Conservation (phyloP, 192 early-diverging fungal genomes). For the Coemansia sp. region DNA sequence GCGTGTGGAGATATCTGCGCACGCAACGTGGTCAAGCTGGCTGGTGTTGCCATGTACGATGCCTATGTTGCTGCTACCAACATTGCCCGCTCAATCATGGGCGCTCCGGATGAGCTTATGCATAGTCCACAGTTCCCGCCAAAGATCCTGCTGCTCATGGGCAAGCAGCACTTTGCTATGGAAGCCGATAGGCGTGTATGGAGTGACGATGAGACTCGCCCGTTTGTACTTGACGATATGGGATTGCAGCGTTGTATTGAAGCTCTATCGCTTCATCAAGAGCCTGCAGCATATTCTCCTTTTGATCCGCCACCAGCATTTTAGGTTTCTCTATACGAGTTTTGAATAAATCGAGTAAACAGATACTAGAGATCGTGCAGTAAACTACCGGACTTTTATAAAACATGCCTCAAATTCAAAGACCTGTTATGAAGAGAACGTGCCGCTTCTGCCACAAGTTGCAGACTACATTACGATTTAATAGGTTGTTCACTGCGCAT, state of each 20-base stretch:
- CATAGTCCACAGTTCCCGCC: constrained; percentile 12
- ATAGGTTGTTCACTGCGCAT: too few species aligned
- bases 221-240: constrained; percentile 28
- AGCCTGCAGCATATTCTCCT: constrained; percentile 6
- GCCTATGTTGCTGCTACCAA: constrained; percentile 40
- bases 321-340: too few species aligned
- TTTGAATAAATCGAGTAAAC: too few species aligned
- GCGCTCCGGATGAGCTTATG: constrained; percentile 7
- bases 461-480: too few species aligned
- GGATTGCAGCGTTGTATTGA: constrained; percentile 20
- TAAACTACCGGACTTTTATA: too few species aligned
- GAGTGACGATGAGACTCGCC: constrained; percentile 15
- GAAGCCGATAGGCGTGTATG: constrained; percentile 37
- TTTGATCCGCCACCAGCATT: background rate
- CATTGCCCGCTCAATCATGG: constrained; percentile 23
- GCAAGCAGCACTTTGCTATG: constrained; percentile 27
- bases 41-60: constrained; percentile 43
- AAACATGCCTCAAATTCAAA: too few species aligned
- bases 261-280: constrained; percentile 11
- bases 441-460: too few species aligned
- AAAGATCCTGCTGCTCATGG: constrained; percentile 39
- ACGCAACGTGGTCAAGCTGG: constrained; percentile 34
- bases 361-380: too few species aligned
- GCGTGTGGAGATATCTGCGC: constrained; percentile 69
- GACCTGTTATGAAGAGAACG: too few species aligned